A percentile compares a stretch with the other conserved stretches of the same genome.
Evolutionary conservation across 192 early-diverging fungal species (phyloP).

Genomic region (Hyaloraphidium curvatum): DNA sequence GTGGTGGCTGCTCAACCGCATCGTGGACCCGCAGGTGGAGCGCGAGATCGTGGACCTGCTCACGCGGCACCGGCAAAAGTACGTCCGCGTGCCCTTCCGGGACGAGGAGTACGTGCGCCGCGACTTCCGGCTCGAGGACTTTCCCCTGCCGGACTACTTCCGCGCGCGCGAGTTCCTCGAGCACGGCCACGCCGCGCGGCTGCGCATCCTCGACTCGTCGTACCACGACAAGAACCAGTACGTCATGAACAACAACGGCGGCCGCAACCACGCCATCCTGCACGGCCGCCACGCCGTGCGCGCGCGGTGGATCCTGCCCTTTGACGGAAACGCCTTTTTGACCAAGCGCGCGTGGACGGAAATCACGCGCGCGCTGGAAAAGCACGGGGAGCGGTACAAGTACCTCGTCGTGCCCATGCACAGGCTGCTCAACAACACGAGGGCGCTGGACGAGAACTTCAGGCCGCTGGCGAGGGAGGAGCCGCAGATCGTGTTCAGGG

Average conservation of each 20-base stretch:
- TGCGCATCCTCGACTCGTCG: slow-evolving; percentile 34
- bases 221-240: slow-evolving; percentile 45
- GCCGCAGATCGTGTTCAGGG: slow-evolving; percentile 36
- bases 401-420: slow-evolving; percentile 44
- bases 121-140: slow-evolving; percentile 38
- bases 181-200: slow-evolving; percentile 33
- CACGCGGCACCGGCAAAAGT: slow-evolving; percentile 26
- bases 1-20: slow-evolving; percentile 38
- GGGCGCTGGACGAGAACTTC: slow-evolving; percentile 21
- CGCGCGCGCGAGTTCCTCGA: slow-evolving; percentile 35
- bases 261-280: slow-evolving; percentile 29
- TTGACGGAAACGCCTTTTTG: slow-evolving; percentile 41
- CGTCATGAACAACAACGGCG: slow-evolving; percentile 49
- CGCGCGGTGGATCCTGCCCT: slow-evolving; percentile 38
- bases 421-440: slow-evolving; percentile 32
- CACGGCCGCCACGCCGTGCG: slow-evolving; percentile 25
- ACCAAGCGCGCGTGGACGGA: slow-evolving; percentile 30
- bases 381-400: slow-evolving; percentile 24
- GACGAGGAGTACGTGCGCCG: slow-evolving; percentile 27
- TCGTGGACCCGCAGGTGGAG: slow-evolving; percentile 32
- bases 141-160: slow-evolving; percentile 38
- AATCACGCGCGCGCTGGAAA: slow-evolving; percentile 24
- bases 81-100: slow-evolving; percentile 32
- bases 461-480: slow-evolving; percentile 36
- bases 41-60: slow-evolving; percentile 29